Percentiles rank a stretch among this genome's conserved stretches.
These are phyloP conservation scores for Auricularia cornea DNA, from an alignment of 768 basidiomycete species.

Conservation along the genomic window DNA sequence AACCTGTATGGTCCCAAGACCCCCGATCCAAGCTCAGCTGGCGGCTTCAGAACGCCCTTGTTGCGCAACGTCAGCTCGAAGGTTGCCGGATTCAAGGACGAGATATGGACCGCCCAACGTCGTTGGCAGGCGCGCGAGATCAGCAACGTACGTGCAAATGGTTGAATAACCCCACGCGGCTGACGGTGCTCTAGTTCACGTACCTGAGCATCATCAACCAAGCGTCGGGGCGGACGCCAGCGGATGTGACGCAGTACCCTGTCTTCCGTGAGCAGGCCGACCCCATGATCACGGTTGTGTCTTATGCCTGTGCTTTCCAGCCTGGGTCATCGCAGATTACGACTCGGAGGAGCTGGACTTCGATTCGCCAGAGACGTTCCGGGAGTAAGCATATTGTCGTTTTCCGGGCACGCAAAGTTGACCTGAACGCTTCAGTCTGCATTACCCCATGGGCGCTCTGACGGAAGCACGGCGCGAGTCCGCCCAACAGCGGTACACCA, in stretches of 20 bases:
- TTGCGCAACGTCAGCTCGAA: slow-evolving; percentile 46
- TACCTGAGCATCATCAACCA: slow-evolving; percentile 88
- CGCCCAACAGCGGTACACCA: slow-evolving; percentile 65
- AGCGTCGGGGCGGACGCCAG: slow-evolving; percentile 85
- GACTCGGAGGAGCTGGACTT: slow-evolving; percentile 61
- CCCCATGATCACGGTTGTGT: not conserved
- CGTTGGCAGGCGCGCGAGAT: slow-evolving; percentile 88
- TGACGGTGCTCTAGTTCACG: slow-evolving; percentile 50
- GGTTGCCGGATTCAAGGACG: slow-evolving; percentile 48
- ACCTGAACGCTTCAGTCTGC: slow-evolving; percentile 42
- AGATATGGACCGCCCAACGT: slow-evolving; percentile 60
- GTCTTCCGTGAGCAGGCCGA: slow-evolving; percentile 58
- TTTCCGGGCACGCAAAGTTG: not conserved
- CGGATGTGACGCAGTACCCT: slow-evolving; percentile 92
- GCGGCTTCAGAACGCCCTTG: slow-evolving; percentile 46
- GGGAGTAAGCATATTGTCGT: slow-evolving; percentile 51
- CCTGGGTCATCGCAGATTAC: slow-evolving; percentile 88
- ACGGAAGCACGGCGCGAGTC: slow-evolving; percentile 66
- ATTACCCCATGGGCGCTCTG: slow-evolving; percentile 85
- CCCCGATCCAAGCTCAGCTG: slow-evolving; percentile 32
- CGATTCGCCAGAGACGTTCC: slow-evolving; percentile 48
- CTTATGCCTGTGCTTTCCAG: slow-evolving; percentile 27
- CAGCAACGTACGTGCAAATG: slow-evolving; percentile 58
- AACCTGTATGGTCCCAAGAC: slow-evolving; percentile 17
- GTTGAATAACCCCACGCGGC: slow-evolving; percentile 4